phyloP scores from a whole-genome alignment of 2,329 filamentous ascomycete species.

The Aspergillus transmontanensis region DNA sequence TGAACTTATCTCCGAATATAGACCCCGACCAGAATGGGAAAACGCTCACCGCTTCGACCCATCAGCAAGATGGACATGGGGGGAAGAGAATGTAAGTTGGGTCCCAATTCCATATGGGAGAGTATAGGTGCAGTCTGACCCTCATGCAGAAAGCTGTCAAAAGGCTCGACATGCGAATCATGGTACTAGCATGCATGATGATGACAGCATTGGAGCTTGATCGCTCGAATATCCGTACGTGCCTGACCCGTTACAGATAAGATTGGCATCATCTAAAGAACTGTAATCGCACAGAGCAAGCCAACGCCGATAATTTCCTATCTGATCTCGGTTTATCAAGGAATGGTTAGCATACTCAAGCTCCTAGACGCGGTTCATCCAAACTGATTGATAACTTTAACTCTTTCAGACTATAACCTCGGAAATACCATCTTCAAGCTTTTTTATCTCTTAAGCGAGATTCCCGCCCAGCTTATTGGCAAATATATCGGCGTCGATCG shows the following conservation, averaged over 20 bases:
- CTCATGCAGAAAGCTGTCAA: slow-evolving; percentile 42
- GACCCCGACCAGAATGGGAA: slow-evolving; percentile 35
- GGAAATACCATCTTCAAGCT: slow-evolving; percentile 60
- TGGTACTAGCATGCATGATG: slow-evolving; percentile 51
- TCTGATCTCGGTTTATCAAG: slow-evolving; percentile 31
- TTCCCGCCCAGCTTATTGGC: slow-evolving; percentile 59
- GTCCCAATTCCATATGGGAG: background rate
- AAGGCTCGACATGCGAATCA: slow-evolving; percentile 28
- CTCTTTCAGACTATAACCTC: slow-evolving; percentile 31
- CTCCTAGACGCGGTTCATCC: background rate
- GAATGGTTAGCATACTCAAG: slow-evolving; percentile 19
- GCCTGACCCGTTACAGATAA: slow-evolving; percentile 51
- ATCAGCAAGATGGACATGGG: slow-evolving; percentile 23
- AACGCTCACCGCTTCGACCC: slow-evolving; percentile 26
- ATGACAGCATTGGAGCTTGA: slow-evolving; percentile 64
- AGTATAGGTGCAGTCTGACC: slow-evolving; percentile 35
- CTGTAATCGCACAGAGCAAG: slow-evolving; percentile 40
- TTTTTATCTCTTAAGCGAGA: slow-evolving; percentile 54
- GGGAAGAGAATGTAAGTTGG: slow-evolving; percentile 19
- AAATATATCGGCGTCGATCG: slow-evolving; percentile 58
- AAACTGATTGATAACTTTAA: background rate
- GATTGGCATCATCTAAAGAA: slow-evolving; percentile 14
- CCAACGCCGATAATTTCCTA: slow-evolving; percentile 61
- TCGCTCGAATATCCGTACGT: slow-evolving; percentile 54
- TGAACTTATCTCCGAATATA: slow-evolving; percentile 39